These are phyloP conservation scores for Porcisia hertigi DNA, from an alignment of 208 protist genomes.

Conservation along the genomic window DNA sequence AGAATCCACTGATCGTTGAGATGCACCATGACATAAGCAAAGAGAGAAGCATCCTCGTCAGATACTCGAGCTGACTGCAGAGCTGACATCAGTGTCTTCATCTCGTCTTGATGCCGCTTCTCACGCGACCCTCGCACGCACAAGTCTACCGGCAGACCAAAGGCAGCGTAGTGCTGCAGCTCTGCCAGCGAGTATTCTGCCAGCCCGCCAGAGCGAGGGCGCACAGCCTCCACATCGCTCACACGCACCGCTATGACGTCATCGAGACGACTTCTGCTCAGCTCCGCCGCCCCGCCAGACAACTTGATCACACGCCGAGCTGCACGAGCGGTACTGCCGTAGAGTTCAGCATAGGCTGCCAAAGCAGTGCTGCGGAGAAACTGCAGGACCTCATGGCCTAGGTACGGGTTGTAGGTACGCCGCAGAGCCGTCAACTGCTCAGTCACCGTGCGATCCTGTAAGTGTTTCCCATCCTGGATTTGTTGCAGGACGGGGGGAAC, in stretches of 20 bases:
- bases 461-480: slow-evolving; percentile 40
- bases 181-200: slow-evolving; percentile 42
- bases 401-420: slow-evolving; percentile 73
- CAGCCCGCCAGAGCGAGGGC: slow-evolving; percentile 29
- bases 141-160: slow-evolving; percentile 62
- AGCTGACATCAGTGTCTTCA: slow-evolving; percentile 15
- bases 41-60: slow-evolving; percentile 37
- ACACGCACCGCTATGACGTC: slow-evolving; percentile 38
- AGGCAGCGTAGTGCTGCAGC: slow-evolving; percentile 62
- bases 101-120: slow-evolving; percentile 16
- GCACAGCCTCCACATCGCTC: slow-evolving; percentile 32
- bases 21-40: slow-evolving; percentile 51
- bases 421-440: slow-evolving; percentile 65
- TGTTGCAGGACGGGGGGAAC: slow-evolving; percentile 44
- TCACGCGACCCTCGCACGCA: slow-evolving; percentile 23
- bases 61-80: slow-evolving; percentile 21
- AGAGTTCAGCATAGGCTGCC: slow-evolving; percentile 81
- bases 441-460: slow-evolving; percentile 38
- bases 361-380: slow-evolving; percentile 69
- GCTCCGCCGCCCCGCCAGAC: slow-evolving; percentile 18
- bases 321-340: slow-evolving; percentile 39
- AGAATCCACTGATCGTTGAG: slow-evolving; percentile 44
- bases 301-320: slow-evolving; percentile 29
- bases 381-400: slow-evolving; percentile 58
- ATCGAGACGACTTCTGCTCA: slow-evolving; percentile 22